Conservation (phyloP, 768 basidiomycete species). For the Macrolepiota albuminosa region DNA sequence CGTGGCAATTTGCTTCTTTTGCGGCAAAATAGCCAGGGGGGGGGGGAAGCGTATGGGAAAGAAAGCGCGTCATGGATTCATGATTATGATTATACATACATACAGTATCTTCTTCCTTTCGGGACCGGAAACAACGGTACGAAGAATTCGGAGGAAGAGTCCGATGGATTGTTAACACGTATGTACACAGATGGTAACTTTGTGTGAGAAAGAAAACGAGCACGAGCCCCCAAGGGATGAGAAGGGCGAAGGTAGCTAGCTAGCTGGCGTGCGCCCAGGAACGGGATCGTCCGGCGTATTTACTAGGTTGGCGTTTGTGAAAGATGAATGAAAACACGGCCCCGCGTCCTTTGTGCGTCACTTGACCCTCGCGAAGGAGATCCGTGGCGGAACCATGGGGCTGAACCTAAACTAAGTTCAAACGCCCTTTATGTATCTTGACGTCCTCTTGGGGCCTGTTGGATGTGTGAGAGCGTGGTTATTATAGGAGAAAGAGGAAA, state of each 20-base stretch:
- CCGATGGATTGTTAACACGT: neutral
- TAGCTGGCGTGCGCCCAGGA: neutral
- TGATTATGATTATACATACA: neutral
- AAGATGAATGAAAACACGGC: neutral
- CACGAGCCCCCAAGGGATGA: neutral
- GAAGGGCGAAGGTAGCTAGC: no score
- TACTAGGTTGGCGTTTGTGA: neutral
- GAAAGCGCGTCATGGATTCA: neutral
- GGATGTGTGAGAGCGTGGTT: neutral
- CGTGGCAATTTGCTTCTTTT: neutral
- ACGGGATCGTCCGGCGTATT: neutral
- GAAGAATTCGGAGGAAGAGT: neutral
- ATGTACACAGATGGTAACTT: neutral
- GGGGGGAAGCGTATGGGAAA: neutral
- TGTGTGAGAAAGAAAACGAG: neutral
- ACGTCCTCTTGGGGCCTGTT: slow-evolving; percentile 70
- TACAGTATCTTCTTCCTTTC: neutral
- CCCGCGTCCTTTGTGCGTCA: neutral
- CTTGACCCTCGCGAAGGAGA: slow-evolving; percentile 1
- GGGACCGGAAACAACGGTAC: neutral
- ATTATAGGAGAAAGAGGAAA: neutral
- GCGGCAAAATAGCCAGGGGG: neutral
- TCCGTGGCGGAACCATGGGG: neutral
- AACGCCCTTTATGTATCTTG: slow-evolving; percentile 78
- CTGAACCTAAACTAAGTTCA: slow-evolving; percentile 22